These are phyloP conservation scores for Globisporangium splendens DNA, from an alignment of 352 stramenopile species.

Conservation along the genomic window DNA sequence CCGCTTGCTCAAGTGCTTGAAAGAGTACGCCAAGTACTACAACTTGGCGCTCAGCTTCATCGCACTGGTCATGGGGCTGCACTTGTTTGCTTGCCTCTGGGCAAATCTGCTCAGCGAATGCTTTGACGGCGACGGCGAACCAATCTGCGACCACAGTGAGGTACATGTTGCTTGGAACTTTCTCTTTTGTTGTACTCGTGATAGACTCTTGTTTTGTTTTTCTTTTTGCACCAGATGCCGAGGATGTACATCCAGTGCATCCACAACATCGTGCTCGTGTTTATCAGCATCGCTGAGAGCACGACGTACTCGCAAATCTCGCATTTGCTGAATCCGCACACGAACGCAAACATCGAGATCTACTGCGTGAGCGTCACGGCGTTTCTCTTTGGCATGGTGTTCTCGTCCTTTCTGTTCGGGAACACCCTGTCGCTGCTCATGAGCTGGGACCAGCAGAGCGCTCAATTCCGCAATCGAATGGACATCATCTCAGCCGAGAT, in stretches of 20 bases:
- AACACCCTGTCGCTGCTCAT: conserved; percentile 77
- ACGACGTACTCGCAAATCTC: conserved; percentile 61
- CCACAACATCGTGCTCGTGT: conserved; percentile 77
- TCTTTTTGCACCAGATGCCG: conserved; percentile 21
- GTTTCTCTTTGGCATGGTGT: conserved; percentile 67
- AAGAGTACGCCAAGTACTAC: conserved; percentile 85
- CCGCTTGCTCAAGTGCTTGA: conserved; percentile 69
- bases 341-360: conserved; percentile 39
- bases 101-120: conserved; percentile 70
- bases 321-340: conserved; percentile 34
- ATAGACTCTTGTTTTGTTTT: neutral
- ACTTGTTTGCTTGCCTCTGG: conserved; percentile 75
- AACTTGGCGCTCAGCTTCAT: conserved; percentile 73
- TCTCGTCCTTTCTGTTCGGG: conserved; percentile 74
- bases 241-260: conserved; percentile 75
- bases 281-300: conserved; percentile 68
- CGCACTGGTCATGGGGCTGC: conserved; percentile 56
- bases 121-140: conserved; percentile 20
- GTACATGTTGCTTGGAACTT: conserved; percentile 17
- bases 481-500: conserved; percentile 83
- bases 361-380: conserved; percentile 66
- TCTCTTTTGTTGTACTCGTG: neutral
- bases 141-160: conserved; percentile 33
- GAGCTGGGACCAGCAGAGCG: conserved; percentile 80
- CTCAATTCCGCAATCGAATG: conserved; percentile 80